Percentiles rank a stretch among this genome's conserved stretches.
phyloP scores from a whole-genome alignment of 371 early-diverging fungal species.

The Mucor circinelloides region DNA sequence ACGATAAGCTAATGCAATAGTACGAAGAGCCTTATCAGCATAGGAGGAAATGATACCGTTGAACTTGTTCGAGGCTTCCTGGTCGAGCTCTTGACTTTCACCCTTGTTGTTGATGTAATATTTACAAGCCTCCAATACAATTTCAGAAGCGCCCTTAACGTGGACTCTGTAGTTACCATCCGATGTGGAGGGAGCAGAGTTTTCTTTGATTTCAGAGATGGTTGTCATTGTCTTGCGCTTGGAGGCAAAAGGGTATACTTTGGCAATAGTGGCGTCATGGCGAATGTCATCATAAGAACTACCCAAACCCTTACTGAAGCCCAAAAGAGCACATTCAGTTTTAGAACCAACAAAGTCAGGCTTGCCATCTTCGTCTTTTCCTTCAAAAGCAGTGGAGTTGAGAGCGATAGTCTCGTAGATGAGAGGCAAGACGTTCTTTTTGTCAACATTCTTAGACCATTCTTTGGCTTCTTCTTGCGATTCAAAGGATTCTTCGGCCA shows the following conservation, averaged over 20 bases:
- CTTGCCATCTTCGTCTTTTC: slow-evolving; percentile 73
- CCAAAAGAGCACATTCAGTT: slow-evolving; percentile 93
- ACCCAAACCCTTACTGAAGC: slow-evolving; percentile 66
- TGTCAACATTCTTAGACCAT: slow-evolving; percentile 35
- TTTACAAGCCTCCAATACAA: slow-evolving; percentile 68
- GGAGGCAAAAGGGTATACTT: slow-evolving; percentile 82
- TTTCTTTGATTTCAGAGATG: slow-evolving; percentile 43
- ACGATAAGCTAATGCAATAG: slow-evolving; percentile 84
- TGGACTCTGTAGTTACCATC: slow-evolving; percentile 60
- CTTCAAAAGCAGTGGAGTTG: slow-evolving; percentile 93
- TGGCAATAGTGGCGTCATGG: slow-evolving; percentile 51
- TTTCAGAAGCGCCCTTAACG: slow-evolving; percentile 89
- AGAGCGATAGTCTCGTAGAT: slow-evolving; percentile 71
- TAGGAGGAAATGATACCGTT: slow-evolving; percentile 68
- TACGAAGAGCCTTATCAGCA: slow-evolving; percentile 87
- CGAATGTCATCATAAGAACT: slow-evolving; percentile 65
- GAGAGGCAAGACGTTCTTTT: slow-evolving; percentile 34
- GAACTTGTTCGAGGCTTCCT: slow-evolving; percentile 46
- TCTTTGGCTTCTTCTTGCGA: slow-evolving; percentile 28
- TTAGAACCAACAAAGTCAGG: slow-evolving; percentile 85
- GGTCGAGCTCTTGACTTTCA: slow-evolving; percentile 50
- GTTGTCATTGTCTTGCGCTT: slow-evolving; percentile 84
- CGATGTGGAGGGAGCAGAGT: slow-evolving; percentile 33
- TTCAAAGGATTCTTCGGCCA: slow-evolving; percentile 51
- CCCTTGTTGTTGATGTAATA: slow-evolving; percentile 63